These are phyloP conservation scores for Fraxinus nigra DNA, from an alignment of 305 asterid genomes.

Conservation along the genomic window DNA sequence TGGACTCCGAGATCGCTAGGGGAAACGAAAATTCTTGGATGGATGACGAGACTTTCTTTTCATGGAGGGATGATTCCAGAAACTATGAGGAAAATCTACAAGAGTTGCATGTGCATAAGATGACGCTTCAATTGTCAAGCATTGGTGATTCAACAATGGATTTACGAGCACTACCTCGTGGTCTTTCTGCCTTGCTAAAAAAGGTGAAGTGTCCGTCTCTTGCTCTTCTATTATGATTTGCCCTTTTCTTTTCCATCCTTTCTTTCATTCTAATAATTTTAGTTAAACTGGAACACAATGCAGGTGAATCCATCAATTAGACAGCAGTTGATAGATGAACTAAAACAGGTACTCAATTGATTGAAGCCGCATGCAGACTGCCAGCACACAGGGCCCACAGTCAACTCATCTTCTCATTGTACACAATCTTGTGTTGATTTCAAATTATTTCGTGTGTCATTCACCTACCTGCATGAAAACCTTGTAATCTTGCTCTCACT, in stretches of 20 bases:
- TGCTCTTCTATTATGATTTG: not conserved
- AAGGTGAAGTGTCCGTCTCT: slow-evolving; percentile 42
- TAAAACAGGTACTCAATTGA: slow-evolving; percentile 43
- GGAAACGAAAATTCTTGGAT: slow-evolving; percentile 62
- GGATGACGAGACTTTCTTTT: slow-evolving; percentile 63
- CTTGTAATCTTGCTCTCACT: not conserved
- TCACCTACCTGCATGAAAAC: not conserved
- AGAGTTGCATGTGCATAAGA: slow-evolving; percentile 60
- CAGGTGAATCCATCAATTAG: slow-evolving; percentile 48
- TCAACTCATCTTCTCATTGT: not conserved
- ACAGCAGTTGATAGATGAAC: slow-evolving; percentile 40
- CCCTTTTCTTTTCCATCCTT: not conserved
- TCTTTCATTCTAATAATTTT: not conserved
- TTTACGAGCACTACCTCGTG: slow-evolving; percentile 71
- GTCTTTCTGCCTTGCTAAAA: slow-evolving; percentile 67
- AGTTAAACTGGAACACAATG: slow-evolving; percentile 9
- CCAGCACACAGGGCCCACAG: not conserved
- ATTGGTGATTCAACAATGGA: slow-evolving; percentile 67
- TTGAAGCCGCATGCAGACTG: not conserved
- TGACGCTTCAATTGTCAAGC: slow-evolving; percentile 60
- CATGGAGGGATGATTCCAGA: slow-evolving; percentile 67
- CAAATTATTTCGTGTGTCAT: not conserved
- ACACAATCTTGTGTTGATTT: not conserved
- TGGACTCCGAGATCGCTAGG: slow-evolving; percentile 42
- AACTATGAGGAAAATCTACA: slow-evolving; percentile 70